Evolutionary conservation across 1,284 basidiomycete genomes (phyloP).

Genomic region (Microbotryum silenes-acaulis): DNA sequence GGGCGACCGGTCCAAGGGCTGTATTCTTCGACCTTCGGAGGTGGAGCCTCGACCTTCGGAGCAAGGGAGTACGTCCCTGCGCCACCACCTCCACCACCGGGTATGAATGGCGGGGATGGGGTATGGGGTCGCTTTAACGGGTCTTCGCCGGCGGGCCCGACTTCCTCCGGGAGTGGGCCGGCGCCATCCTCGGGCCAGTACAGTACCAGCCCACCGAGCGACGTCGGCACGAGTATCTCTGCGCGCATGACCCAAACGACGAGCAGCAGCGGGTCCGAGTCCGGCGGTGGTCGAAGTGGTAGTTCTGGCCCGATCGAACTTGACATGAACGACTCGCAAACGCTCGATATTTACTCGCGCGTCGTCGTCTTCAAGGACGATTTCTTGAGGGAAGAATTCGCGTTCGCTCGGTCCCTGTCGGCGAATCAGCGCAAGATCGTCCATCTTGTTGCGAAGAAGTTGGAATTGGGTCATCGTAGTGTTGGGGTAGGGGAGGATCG

Average conservation of each 20-base stretch:
- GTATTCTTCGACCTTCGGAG: slow-evolving; percentile 1
- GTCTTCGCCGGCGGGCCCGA: not conserved
- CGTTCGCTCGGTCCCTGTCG: slow-evolving; percentile 77
- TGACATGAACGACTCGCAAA: slow-evolving; percentile 91
- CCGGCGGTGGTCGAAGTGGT: not conserved
- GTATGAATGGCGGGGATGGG: not conserved
- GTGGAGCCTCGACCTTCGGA: not conserved
- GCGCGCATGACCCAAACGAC: slow-evolving; percentile 8
- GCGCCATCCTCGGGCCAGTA: not conserved
- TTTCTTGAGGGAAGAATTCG: slow-evolving; percentile 91
- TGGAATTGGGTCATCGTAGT: slow-evolving; percentile 89
- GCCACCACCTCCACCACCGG: not conserved
- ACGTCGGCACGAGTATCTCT: slow-evolving; percentile 25
- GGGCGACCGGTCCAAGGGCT: slow-evolving; percentile 17
- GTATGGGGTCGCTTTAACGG: too few species aligned
- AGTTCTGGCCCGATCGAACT: slow-evolving; percentile 51
- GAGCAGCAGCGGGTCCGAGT: slow-evolving; percentile 7
- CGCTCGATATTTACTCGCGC: slow-evolving; percentile 93
- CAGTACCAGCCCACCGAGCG: slow-evolving; percentile 9
- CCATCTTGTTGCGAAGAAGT: slow-evolving; percentile 89
- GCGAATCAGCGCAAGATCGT: slow-evolving; percentile 85
- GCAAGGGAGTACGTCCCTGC: slow-evolving; percentile 3
- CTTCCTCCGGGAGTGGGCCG: slow-evolving; percentile 6
- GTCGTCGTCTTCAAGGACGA: slow-evolving; percentile 97
- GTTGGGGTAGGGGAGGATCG: slow-evolving; percentile 86